These are phyloP conservation scores for Malassezia nana DNA, from an alignment of 1,284 basidiomycete genomes.

Conservation along the genomic window DNA sequence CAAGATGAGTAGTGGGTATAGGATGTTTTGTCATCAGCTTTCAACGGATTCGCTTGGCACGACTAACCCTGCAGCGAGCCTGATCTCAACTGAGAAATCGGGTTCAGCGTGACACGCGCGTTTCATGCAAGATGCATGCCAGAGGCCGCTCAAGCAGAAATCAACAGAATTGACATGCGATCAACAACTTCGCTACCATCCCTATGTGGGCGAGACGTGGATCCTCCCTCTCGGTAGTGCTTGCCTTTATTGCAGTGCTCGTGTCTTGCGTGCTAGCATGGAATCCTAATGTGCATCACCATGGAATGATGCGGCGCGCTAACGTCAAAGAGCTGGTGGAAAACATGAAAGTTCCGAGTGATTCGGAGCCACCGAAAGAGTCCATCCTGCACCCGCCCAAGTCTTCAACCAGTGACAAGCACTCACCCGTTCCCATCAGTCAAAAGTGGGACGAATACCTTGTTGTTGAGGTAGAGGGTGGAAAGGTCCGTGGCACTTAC, in stretches of 20 bases:
- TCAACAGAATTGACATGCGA: too few relatives aligned
- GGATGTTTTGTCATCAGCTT: not conserved
- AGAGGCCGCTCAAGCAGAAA: not conserved
- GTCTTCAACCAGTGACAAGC: not conserved
- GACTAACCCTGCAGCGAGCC: too few relatives aligned
- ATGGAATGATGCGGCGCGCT: not conserved
- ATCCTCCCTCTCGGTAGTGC: not conserved
- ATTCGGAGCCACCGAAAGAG: not conserved
- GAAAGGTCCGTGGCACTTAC: slow-evolving; percentile 12
- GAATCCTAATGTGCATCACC: not conserved
- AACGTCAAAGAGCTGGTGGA: not conserved
- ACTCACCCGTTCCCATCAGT: not conserved
- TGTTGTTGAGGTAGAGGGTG: slow-evolving; percentile 15
- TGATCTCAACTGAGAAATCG: too few relatives aligned
- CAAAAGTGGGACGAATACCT: slow-evolving; percentile 29
- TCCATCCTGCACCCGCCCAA: not conserved
- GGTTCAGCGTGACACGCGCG: too few relatives aligned
- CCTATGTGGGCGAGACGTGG: not conserved
- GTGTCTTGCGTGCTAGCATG: not conserved
- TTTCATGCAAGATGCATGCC: not conserved
- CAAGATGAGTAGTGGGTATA: not conserved
- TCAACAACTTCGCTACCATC: not conserved
- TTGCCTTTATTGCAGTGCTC: not conserved
- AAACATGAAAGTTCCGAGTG: not conserved
- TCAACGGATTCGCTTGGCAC: not conserved